Evolutionary conservation across 2,329 filamentous ascomycete species (phyloP).

Genomic region (Drechslera avenae): DNA sequence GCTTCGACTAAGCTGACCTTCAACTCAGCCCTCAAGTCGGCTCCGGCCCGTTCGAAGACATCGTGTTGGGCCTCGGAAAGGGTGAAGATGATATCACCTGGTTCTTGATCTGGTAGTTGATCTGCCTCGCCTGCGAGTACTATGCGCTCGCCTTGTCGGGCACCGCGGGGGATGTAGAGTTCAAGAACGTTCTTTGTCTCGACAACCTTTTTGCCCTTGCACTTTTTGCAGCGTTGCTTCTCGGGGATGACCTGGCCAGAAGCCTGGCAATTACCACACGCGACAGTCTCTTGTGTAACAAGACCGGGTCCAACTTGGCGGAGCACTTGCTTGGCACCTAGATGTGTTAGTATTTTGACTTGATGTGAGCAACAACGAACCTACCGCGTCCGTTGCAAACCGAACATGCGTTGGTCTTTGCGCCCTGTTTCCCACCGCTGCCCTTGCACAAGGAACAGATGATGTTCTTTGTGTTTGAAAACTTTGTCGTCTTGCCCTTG

Average conservation of each 20-base stretch:
- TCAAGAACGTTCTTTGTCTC: conserved; percentile 94
- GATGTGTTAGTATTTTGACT: conserved; percentile 20
- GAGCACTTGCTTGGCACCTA: conserved; percentile 73
- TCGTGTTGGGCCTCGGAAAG: conserved; percentile 82
- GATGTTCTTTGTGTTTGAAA: conserved; percentile 92
- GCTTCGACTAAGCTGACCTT: conserved; percentile 83
- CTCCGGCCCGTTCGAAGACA: conserved; percentile 78
- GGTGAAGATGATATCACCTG: conserved; percentile 91
- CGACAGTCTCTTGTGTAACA: conserved; percentile 77
- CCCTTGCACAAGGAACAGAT: conserved; percentile 88
- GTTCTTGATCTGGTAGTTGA: conserved; percentile 84
- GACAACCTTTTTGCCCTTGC: conserved; percentile 87
- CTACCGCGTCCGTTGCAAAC: conserved; percentile 79
- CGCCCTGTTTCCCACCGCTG: conserved; percentile 86
- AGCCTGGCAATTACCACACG: conserved; percentile 83
- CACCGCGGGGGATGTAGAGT: conserved; percentile 91
- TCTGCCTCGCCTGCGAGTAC: conserved; percentile 92
- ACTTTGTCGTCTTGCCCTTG: conserved; percentile 98
- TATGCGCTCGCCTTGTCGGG: conserved; percentile 80
- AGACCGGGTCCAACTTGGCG: conserved; percentile 85
- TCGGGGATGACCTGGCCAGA: conserved; percentile 88
- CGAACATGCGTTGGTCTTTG: conserved; percentile 80
- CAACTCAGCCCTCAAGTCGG: conserved; percentile 82
- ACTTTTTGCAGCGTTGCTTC: conserved; percentile 98
- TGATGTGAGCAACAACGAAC: conserved; percentile 8